Percentiles rank a stretch among this genome's conserved stretches.
Evolutionary conservation across 2,329 filamentous ascomycete species (phyloP).

Genomic region (Polytolypa hystricis): DNA sequence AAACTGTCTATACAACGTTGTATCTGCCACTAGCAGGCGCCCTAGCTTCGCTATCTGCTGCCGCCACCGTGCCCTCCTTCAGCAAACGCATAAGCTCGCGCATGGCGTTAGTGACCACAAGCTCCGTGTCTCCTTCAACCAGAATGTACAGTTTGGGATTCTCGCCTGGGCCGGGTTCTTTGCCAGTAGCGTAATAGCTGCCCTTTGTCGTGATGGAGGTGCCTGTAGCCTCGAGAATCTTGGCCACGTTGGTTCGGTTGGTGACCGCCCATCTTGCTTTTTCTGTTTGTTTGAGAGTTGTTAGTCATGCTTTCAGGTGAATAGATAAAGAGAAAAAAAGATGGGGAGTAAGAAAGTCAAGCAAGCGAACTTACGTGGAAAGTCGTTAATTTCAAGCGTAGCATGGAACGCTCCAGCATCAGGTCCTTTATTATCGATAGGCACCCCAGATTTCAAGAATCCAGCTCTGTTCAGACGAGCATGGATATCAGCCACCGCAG

Average conservation of each 20-base stretch:
- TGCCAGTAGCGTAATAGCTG: constrained; percentile 72
- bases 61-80: constrained; percentile 81
- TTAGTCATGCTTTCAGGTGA: constrained; percentile 4
- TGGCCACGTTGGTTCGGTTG: constrained; percentile 94
- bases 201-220: constrained; percentile 97
- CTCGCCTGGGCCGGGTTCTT: constrained; percentile 61
- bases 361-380: constrained; percentile 54
- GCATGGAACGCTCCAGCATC: constrained; percentile 95
- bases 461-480: constrained; percentile 80
- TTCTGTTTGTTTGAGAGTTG: constrained; percentile 36
- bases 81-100: constrained; percentile 77
- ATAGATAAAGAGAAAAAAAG: constrained; percentile 3
- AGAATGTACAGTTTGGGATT: constrained; percentile 96
- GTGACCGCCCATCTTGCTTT: constrained; percentile 98
- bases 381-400: constrained; percentile 97
- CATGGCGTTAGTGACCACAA: constrained; percentile 83
- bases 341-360: constrained; percentile 3
- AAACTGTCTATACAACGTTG: constrained; percentile 54
- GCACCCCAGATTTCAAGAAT: constrained; percentile 79
- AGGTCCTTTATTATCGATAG: constrained; percentile 96
- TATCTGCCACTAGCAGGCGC: constrained; percentile 74
- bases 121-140: constrained; percentile 92
- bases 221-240: constrained; percentile 88
- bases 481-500: constrained; percentile 86
- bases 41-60: constrained; percentile 73